Evolutionary conservation across 176 grass and related monocot genomes (phyloP), one percentile per base, ranked within the genome.

Genomic region (Cocos nucifera): DNA sequence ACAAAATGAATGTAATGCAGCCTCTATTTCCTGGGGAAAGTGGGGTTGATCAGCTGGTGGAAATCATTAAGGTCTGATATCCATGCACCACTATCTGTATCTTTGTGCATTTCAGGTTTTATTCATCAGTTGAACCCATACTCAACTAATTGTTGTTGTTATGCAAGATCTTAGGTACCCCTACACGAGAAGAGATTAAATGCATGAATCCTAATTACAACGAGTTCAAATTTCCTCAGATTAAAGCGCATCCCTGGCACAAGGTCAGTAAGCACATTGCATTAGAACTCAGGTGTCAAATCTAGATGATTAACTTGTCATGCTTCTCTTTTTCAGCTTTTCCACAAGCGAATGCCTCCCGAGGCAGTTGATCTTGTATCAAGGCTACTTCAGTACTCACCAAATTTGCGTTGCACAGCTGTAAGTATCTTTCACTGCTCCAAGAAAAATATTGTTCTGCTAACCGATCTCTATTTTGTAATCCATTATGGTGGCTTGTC

Each of bases 171-270:
- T 73, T 95, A 72, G 90, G 90, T 74, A 95, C 86, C 50, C 90
- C 90, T 64, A 95, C 90, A 51, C 77, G 90, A 81, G 90, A 95
- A 76, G 90, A 95, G 67, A 95, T 95, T 64, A 95, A 88, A 59
- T 95, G 86, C 77, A 95, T 95, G 90, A 95, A 95, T 30, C 86
- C 86, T 74, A 95, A 86, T 58, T 95, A 86, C 64, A 84, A 83
- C 0, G 90, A 95, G 58, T 95, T 87, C 77, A 89, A 95, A 58
- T 95, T 95, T 60, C 86, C 86, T 25, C 86, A 95, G 77, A 89
- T 95, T 64, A 95, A 95, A 81, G 86, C 90, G 70, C 90, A 95
- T 82, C 90, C 90, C 26, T 95, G 86, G 90, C 90, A 89, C 77
- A 95, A 95, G 90, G 86, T 86, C 59, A 15, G 64, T 44, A 4